Base-by-base conservation (phyloP, 2,329 filamentous ascomycete species). In the Ilyonectria mors-panacis region DNA sequence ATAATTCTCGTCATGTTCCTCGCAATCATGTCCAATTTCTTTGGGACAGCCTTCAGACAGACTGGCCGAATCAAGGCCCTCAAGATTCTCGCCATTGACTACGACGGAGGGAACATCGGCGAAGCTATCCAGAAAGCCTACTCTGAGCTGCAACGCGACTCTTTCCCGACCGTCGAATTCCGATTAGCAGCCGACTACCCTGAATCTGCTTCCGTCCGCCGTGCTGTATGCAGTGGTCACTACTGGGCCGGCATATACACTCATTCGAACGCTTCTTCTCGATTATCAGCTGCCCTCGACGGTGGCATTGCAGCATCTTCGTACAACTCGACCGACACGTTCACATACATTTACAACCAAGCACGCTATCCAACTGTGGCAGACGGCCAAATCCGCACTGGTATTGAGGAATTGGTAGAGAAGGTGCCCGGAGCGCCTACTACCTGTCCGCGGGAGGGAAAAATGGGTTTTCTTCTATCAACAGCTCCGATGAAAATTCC, bases 171-270 rank as follows among this genome's bases (percentile, higher is more conserved):
- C 1, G 48, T 83, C 37, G 70, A 77, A 26, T 77, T 79, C 53
- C 67, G 62, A n/a, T 60, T 71, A 1, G 33, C 68, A 6, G 53
- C 64, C 0, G 50, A 78, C 13, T 82, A 74, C 57, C 69, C 78
- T 0, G 68, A 70, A 0, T 47, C 75, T 0, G 70, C 54, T 1
- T 69, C 76, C 39, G 58, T 82, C 6, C 71, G 69, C 37, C 64
- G 76, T n/a, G 73, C 76, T 1, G 80, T 84, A n/a, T 83, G 82
- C 61, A 67, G 76, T 9, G 72, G 70, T 0, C 63, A 76, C 30
- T 81, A 81, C 63, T 83, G 81, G 82, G 82, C 71, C 5, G 80
- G 79, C 1, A 57, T 83, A 5, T 80, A 81, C 33, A 73, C 76
- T 23, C 68, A 73, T 19, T 48, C 69, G 12, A 78, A 76, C 6